Evolutionary conservation across 2,329 filamentous ascomycete species (phyloP).

Genomic region (Didymella arachidicola): DNA sequence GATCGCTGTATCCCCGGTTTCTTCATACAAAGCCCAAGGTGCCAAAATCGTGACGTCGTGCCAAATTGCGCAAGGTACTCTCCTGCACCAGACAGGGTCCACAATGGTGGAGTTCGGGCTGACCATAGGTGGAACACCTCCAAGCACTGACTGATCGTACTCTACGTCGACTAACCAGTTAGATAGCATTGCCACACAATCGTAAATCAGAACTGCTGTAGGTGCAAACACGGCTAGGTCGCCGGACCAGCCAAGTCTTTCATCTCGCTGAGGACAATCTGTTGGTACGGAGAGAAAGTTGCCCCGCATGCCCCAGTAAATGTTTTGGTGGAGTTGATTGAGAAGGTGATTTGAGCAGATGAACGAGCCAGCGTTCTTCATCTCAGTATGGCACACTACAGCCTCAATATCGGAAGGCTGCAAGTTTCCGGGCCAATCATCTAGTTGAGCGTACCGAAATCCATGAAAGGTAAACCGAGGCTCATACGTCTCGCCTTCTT

Average conservation of each 20-base stretch:
- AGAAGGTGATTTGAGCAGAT: not conserved
- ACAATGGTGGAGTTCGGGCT: not conserved
- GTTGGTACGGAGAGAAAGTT: conserved; percentile 55
- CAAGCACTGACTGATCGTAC: not conserved
- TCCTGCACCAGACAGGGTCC: too few species aligned
- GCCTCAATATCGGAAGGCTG: not conserved
- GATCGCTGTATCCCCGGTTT: not conserved
- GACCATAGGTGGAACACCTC: too few species aligned
- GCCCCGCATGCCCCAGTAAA: conserved; percentile 64
- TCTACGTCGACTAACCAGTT: not conserved
- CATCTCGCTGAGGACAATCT: conserved; percentile 63
- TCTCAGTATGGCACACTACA: conserved; percentile 1
- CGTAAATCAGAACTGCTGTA: conserved; percentile 49
- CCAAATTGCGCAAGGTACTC: not conserved
- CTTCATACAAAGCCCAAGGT: conserved; percentile 3
- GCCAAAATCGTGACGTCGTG: conserved; percentile 1
- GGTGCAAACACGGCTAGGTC: conserved; percentile 60
- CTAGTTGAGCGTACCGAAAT: conserved; percentile 8
- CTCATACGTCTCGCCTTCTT: conserved; percentile 5
- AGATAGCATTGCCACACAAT: not conserved
- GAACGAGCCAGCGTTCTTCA: not conserved
- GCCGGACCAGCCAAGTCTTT: conserved; percentile 63
- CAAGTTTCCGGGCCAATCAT: not conserved
- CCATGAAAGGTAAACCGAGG: conserved; percentile 12
- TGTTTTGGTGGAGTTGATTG: conserved; percentile 63